These are phyloP conservation scores for Komagataella kurtzmanii DNA, from an alignment of 805 yeast genomes.

Conservation along the genomic window DNA sequence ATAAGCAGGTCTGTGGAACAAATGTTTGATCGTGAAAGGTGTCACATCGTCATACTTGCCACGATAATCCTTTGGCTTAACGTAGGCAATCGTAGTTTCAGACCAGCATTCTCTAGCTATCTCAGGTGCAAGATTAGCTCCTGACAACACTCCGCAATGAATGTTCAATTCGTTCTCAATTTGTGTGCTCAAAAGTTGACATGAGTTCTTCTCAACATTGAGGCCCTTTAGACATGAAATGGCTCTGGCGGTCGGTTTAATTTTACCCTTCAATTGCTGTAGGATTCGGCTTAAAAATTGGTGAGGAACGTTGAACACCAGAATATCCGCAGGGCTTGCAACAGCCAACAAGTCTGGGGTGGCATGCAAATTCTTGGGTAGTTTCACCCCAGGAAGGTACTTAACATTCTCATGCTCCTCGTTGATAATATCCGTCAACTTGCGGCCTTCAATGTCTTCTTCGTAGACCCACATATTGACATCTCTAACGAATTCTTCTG, in stretches of 20 bases:
- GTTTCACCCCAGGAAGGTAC: slow-evolving; percentile 77
- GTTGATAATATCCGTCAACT: slow-evolving; percentile 85
- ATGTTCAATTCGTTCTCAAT: slow-evolving; percentile 74
- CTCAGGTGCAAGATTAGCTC: slow-evolving; percentile 96
- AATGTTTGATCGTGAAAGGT: slow-evolving; percentile 53
- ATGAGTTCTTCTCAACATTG: slow-evolving; percentile 77
- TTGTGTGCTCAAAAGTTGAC: slow-evolving; percentile 67
- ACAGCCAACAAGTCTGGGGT: slow-evolving; percentile 73
- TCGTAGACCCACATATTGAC: slow-evolving; percentile 98
- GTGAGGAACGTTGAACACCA: slow-evolving; percentile 93
- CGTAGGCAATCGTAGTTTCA: slow-evolving; percentile 94
- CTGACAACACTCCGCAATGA: slow-evolving; percentile 91
- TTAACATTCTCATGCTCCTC: slow-evolving; percentile 85
- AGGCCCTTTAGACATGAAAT: slow-evolving; percentile 94
- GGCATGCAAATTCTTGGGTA: slow-evolving; percentile 82
- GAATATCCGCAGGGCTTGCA: slow-evolving; percentile 69
- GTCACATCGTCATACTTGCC: slow-evolving; percentile 65
- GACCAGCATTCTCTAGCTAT: slow-evolving; percentile 94
- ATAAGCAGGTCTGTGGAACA: slow-evolving; percentile 87
- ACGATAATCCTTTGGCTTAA: slow-evolving; percentile 52
- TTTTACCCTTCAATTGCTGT: slow-evolving; percentile 62
- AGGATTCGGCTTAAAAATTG: slow-evolving; percentile 79
- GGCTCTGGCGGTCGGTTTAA: slow-evolving; percentile 64
- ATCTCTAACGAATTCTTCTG: slow-evolving; percentile 52
- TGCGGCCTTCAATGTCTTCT: slow-evolving; percentile 66